phyloP scores from a whole-genome alignment of 306 rosid genomes.

The Acmispon strigosus region DNA sequence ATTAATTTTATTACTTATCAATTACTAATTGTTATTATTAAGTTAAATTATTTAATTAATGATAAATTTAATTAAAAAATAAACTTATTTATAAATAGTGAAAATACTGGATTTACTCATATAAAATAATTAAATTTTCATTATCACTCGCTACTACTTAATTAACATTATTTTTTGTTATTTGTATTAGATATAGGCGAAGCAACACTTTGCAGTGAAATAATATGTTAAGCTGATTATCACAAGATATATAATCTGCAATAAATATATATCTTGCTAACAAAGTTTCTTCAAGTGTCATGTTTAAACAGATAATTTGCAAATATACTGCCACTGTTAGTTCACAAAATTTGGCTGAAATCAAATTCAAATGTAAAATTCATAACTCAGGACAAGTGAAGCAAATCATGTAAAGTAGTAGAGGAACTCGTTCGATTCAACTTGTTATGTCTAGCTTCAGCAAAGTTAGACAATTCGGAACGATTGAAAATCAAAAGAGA shows the following conservation, averaged over 20 bases:
- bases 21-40: too few relatives aligned
- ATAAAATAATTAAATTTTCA: too few relatives aligned
- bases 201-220: conserved; percentile 48
- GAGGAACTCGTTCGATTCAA: neutral
- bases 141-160: too few relatives aligned
- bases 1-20: too few relatives aligned
- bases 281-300: neutral
- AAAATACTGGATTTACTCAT: too few relatives aligned
- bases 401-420: neutral
- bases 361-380: neutral
- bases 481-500: too few relatives aligned
- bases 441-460: neutral
- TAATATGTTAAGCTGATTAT: conserved; percentile 61
- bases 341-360: neutral
- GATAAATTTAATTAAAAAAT: too few relatives aligned
- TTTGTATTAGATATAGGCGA: conserved; percentile 59
- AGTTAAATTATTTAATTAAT: too few relatives aligned
- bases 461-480: neutral
- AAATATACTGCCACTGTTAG: neutral
- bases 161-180: too few relatives aligned
- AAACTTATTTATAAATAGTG: too few relatives aligned
- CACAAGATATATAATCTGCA: conserved; percentile 63
- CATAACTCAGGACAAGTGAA: neutral
- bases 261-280: neutral
- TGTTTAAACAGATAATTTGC: neutral